Evolutionary conservation across 352 stramenopile genomes (phyloP).

Genomic region (Blastocystis sp.): DNA sequence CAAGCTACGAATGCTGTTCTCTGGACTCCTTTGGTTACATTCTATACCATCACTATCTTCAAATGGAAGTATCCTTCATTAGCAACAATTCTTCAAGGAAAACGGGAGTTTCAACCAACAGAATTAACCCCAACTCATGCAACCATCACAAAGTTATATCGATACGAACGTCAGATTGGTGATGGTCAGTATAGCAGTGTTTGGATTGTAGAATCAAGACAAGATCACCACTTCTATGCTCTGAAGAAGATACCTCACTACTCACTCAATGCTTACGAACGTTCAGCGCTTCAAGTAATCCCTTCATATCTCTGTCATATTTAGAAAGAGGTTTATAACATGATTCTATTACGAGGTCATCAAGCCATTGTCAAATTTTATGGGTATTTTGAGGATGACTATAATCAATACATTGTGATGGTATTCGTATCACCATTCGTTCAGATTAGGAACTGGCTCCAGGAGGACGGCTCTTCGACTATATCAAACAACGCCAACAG

Average conservation of each 20-base stretch:
- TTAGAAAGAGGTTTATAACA: constrained; percentile 55
- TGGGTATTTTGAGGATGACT: constrained; percentile 82
- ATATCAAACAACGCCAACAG: constrained; percentile 54
- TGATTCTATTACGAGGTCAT: constrained; percentile 68
- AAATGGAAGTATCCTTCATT: neutral
- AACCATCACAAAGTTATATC: constrained; percentile 43
- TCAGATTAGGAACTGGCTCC: constrained; percentile 70
- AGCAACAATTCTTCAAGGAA: constrained; percentile 1
- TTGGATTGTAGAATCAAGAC: constrained; percentile 22
- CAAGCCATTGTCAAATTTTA: constrained; percentile 83
- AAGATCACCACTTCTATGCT: constrained; percentile 44
- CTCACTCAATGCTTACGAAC: neutral
- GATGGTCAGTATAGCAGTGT: constrained; percentile 33
- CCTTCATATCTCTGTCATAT: neutral
- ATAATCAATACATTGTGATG: constrained; percentile 92
- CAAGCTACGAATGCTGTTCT: neutral
- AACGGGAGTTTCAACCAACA: constrained; percentile 34
- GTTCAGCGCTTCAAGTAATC: neutral
- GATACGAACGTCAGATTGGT: constrained; percentile 56
- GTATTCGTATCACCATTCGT: neutral
- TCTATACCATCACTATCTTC: constrained; percentile 3
- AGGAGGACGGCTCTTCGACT: constrained; percentile 52
- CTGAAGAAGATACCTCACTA: constrained; percentile 34
- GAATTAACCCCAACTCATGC: constrained; percentile 4
- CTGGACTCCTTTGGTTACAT: neutral